Conservation (phyloP, 192 early-diverging fungal species). For the Backusella parvicylindrica region DNA sequence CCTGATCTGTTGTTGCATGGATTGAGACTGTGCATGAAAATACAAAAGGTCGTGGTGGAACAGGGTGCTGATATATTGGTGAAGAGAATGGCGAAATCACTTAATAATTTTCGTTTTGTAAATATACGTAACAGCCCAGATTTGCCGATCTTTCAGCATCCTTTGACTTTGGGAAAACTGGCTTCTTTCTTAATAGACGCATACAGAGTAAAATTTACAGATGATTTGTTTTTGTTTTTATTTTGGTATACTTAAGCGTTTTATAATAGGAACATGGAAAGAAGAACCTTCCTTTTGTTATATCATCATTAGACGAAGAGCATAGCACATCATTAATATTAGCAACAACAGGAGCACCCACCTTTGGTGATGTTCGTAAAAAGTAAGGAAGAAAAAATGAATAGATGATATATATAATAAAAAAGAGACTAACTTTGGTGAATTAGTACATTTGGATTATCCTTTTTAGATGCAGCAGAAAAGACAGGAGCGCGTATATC, state of each 20-base stretch:
- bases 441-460: slow-evolving; percentile 71
- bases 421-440: not conserved
- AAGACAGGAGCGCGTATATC: slow-evolving; percentile 59
- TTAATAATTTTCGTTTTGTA: slow-evolving; percentile 72
- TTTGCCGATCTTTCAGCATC: slow-evolving; percentile 53
- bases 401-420: not conserved
- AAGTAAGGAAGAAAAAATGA: slow-evolving; percentile 36
- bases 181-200: slow-evolving; percentile 82
- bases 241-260: not conserved
- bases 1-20: slow-evolving; percentile 48
- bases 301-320: slow-evolving; percentile 65
- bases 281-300: slow-evolving; percentile 71
- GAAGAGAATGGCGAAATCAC: slow-evolving; percentile 69
- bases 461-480: slow-evolving; percentile 76
- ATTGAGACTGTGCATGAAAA: slow-evolving; percentile 67
- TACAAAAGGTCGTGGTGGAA: slow-evolving; percentile 74
- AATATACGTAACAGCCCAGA: slow-evolving; percentile 59
- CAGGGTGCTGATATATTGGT: slow-evolving; percentile 80
- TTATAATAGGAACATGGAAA: slow-evolving; percentile 63
- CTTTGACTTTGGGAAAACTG: slow-evolving; percentile 68
- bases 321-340: slow-evolving; percentile 66
- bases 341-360: slow-evolving; percentile 55
- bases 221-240: not conserved
- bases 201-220: slow-evolving; percentile 64
- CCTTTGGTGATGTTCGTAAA: slow-evolving; percentile 44